Base-by-base conservation (phyloP, 192 early-diverging fungal genomes). In the Coemansia sp. region DNA sequence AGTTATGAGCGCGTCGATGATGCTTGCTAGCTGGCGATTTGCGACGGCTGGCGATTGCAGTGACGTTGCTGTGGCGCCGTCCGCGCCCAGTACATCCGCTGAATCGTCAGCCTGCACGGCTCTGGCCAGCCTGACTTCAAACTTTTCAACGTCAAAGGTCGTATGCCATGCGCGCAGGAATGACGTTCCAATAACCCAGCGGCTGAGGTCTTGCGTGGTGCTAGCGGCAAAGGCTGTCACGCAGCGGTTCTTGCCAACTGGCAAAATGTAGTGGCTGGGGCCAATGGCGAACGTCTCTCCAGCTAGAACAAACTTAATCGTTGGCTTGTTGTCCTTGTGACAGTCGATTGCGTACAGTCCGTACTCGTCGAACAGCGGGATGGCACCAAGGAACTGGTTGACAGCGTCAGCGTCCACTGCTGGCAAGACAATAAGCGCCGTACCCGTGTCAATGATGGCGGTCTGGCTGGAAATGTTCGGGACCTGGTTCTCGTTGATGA, bases 221-320 rank as follows among this genome's bases (percentile, higher is more conserved):
- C 89, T 78, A 14, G 87, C 89, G 64, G 89, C 86, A 72, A 93
- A 93, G 12, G 76, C 81, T 0, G 77, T 68, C 32, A 70, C 73
- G 24, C 76, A 83, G 45, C 60, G 62, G 68, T 65, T 68, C 57
- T 54, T 65, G n/a, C 70, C 71, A 31, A 73, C 71, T 1, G 65
- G 75, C 14, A 77, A 40, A 25, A 84, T 75, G 58, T 84, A 84
- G 56, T 75, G 66, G 25, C 59, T 68, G 1, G 82, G 82, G 27
- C 57, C 36, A 24, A 84, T 67, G 24, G 73, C 64, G 57, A 84
- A 84, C 20, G 62, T 41, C 59, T 73, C 70, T 51, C 70, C 73
- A 14, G 60, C 77, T 27, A 84, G 43, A 25, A 59, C 61, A 63
- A 84, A 68, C 47, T 68, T 66, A n/a, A 79, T 59, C 2, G 67